A percentile compares a stretch with the other conserved stretches of the same genome.
Conservation (phyloP, 108 stramenopile species). For the Pseudonitzschia multistriata region DNA sequence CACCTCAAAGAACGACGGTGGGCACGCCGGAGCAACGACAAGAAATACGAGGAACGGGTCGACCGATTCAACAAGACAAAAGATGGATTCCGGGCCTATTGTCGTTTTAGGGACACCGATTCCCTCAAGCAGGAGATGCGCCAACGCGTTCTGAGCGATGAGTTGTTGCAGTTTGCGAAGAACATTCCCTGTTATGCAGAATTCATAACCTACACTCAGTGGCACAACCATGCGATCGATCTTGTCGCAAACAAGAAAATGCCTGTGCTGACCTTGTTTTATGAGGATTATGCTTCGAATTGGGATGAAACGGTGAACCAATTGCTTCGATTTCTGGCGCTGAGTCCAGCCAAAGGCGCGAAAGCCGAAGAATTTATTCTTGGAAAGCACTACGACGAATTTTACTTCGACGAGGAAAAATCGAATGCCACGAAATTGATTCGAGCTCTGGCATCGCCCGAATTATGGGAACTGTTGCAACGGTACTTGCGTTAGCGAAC, state of each 20-base stretch:
- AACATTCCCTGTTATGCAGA: slow-evolving; percentile 65
- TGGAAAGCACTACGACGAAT: slow-evolving; percentile 31
- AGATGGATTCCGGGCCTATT: slow-evolving; percentile 60
- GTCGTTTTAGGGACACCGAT: slow-evolving; percentile 44
- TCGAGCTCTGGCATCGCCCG: slow-evolving; percentile 16
- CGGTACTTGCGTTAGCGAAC: slow-evolving; percentile 17
- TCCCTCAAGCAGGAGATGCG: slow-evolving; percentile 22
- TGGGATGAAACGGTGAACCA: slow-evolving; percentile 41
- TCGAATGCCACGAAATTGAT: slow-evolving; percentile 16
- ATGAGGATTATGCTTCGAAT: slow-evolving; percentile 58
- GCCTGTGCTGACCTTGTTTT: slow-evolving; percentile 49
- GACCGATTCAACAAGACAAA: slow-evolving; percentile 17
- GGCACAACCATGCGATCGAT: slow-evolving; percentile 59
- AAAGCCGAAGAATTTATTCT: slow-evolving; percentile 22
- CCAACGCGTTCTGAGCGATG: slow-evolving; percentile 11
- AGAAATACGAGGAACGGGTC: slow-evolving; percentile 2
- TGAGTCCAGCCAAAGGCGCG: slow-evolving; percentile 24
- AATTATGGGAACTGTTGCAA: slow-evolving; percentile 19
- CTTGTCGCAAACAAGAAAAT: slow-evolving; percentile 21
- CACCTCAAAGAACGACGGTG: slow-evolving; percentile 49
- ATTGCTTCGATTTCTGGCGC: slow-evolving; percentile 48
- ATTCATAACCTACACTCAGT: slow-evolving; percentile 59
- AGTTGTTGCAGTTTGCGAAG: slow-evolving; percentile 20
- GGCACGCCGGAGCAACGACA: slow-evolving; percentile 34
- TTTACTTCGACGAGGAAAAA: slow-evolving; percentile 15